A percentile compares a stretch with the other conserved stretches of the same genome.
These are phyloP conservation scores for Scheffersomyces amazonensis DNA, from an alignment of 805 yeast species.

Conservation along the genomic window DNA sequence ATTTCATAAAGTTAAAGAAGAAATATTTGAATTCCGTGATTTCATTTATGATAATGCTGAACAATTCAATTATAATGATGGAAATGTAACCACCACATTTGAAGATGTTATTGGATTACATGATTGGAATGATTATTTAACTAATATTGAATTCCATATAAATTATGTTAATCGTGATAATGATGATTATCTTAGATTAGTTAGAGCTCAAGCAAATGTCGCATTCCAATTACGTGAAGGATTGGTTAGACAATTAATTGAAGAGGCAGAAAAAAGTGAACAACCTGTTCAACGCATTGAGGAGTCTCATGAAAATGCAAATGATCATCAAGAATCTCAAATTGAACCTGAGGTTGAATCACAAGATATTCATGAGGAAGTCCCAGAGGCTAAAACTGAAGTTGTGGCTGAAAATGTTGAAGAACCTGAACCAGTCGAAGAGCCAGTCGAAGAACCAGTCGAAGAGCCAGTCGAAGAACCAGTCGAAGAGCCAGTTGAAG, in stretches of 20 bases:
- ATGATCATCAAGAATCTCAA: background rate
- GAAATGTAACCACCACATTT: background rate
- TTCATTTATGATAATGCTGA: slow-evolving; percentile 31
- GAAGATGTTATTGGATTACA: slow-evolving; percentile 47
- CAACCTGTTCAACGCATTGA: background rate
- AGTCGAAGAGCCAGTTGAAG: no score
- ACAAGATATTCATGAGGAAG: background rate
- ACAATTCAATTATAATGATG: slow-evolving; percentile 5
- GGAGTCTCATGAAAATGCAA: background rate
- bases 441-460: no score
- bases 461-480: no score
- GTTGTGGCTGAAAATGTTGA: slow-evolving; percentile 15
- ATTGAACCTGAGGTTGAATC: background rate
- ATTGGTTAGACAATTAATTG: slow-evolving; percentile 6
- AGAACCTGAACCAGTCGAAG: slow-evolving; percentile 14
- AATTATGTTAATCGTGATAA: slow-evolving; percentile 55
- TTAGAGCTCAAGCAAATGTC: slow-evolving; percentile 42
- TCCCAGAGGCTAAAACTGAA: slow-evolving; percentile 7
- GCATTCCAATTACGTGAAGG: slow-evolving; percentile 40
- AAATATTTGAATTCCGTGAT: slow-evolving; percentile 56
- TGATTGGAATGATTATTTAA: slow-evolving; percentile 31
- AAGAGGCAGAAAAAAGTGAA: slow-evolving; percentile 1
- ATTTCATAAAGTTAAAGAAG: slow-evolving; percentile 55
- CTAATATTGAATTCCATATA: slow-evolving; percentile 44
- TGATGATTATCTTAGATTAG: slow-evolving; percentile 49